Evolutionary conservation across 352 stramenopile species (phyloP).

Genomic region (Phytophthora chlamydospora): DNA sequence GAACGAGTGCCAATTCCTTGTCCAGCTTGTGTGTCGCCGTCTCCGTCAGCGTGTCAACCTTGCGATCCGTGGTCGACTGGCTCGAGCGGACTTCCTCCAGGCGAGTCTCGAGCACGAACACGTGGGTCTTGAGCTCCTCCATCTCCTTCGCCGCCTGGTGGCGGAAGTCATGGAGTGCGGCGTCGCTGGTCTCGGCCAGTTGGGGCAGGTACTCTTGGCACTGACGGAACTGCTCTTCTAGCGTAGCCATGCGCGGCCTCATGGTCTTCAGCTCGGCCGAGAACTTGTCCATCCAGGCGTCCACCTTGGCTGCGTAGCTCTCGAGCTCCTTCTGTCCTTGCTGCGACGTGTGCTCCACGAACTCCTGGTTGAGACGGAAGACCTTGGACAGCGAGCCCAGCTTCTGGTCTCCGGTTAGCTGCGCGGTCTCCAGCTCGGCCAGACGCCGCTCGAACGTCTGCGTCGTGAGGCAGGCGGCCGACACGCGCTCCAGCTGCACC

Average conservation of each 20-base stretch:
- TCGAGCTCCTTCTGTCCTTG: constrained; percentile 46
- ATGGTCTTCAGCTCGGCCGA: constrained; percentile 50
- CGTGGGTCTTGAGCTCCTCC: constrained; percentile 56
- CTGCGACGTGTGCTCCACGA: constrained; percentile 60
- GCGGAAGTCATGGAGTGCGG: constrained; percentile 33
- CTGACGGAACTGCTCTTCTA: constrained; percentile 49
- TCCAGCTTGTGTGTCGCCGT: constrained; percentile 49
- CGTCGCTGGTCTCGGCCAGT: constrained; percentile 33
- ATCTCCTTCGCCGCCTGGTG: constrained; percentile 41
- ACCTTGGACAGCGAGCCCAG: constrained; percentile 73
- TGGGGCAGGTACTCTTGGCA: constrained; percentile 50
- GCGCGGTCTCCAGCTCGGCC: constrained; percentile 52
- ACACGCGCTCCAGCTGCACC: constrained; percentile 87
- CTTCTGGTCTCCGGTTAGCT: constrained; percentile 57
- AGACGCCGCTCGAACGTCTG: constrained; percentile 76
- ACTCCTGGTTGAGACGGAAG: constrained; percentile 73
- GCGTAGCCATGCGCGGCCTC: constrained; percentile 35
- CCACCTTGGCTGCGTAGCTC: constrained; percentile 43
- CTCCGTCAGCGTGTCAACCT: constrained; percentile 49
- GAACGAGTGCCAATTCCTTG: constrained; percentile 67
- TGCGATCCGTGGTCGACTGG: constrained; percentile 38
- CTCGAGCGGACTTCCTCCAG: constrained; percentile 45
- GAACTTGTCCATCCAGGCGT: constrained; percentile 76
- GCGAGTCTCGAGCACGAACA: constrained; percentile 52
- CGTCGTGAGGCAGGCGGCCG: constrained; percentile 73